Evolutionary conservation across 139 green algal genomes (phyloP), one percentile per base, ranked within the genome.

Genomic region (Chlorokybus atmophyticus): DNA sequence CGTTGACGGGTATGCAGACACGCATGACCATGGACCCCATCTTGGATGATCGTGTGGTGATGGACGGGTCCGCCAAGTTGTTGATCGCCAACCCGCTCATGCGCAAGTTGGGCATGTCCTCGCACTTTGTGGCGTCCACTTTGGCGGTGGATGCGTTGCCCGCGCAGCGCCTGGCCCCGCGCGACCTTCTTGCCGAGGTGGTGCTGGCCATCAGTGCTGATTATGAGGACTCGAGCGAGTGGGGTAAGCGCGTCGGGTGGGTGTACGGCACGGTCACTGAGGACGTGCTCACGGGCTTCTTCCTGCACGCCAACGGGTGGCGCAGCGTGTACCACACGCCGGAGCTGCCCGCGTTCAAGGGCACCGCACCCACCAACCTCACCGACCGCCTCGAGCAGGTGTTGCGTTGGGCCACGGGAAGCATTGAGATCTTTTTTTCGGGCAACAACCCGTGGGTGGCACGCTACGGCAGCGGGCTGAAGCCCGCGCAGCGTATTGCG

Each of bases 151-250:
- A n/a, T n/a, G n/a, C n/a, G n/a, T n/a, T n/a, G n/a, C n/a, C n/a
- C n/a, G 14, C 48, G 25, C 10, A 44, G 38, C 14, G 14, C 14
- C 14, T 44, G 38, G 14, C 38, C 38, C 54, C 54, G 1, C 54
- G 39, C 19, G 35, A 60, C 23, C 42, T 70, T 42, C 32, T 70
- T 4, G 59, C 38, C 25, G 54, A 70, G 30, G 62, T 70, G 3
- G 29, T 70, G 7, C 30, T 70, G 14, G 41, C 28, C 30, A 70
- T 70, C 42, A 59, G 41, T 27, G 64, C 53, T 32, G 62, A 64
- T 40, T 70, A 70, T 25, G 62, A 70, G 55, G 62, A 69, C 29
- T 58, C 64, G 4, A 70, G 31, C 5, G 62, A 70, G n/a, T 70
- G 62, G 62, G 62, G 62, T 7, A 66, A 42, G 26, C 3, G 30